Evolutionary conservation across 805 yeast genomes (phyloP), one percentile per base, ranked within the genome.

Genomic region (Yamadazyma takamatsuzukensis): DNA sequence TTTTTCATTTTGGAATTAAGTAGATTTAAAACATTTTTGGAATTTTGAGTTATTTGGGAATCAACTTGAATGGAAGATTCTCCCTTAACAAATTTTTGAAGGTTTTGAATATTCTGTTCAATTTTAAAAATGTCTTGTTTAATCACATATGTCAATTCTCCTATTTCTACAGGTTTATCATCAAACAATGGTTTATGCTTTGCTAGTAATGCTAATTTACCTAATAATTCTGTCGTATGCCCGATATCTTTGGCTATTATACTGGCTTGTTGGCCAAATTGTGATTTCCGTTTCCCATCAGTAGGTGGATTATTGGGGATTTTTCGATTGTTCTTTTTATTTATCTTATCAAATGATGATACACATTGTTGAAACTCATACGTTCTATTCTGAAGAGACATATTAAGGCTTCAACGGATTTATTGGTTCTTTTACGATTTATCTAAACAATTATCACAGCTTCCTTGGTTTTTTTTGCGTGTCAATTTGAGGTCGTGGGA

Each of bases 281-380:
- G 60, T 18, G 65, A 59, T 29, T 58, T 61, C n/a, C 30, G 28
- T 31, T 34, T 26, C 34, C 45, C 53, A 50, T 36, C 46, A 38
- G 33, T 44, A 49, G 53, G 29, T 40, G 49, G 31, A 41, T 36
- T 39, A 36, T 49, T 47, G 34, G 43, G 45, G 44, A 10, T 19
- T 9, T 9, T 16, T 28, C 5, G 25, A 18, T 29, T 29, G 16
- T 53, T 56, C 40, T 64, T 65, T 48, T 74, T 69, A 47, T 75
- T 68, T 34, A 76, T 74, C 47, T 76, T 77, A 52, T 80, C 79
- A 56, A 81, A 80, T 2, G 89, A 76, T 28, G 78, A 61, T 18
- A 90, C 96, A 53, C 96, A 87, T 51, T 88, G 89, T 46, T 88
- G 90, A 65, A 90, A 90, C 68, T 90, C 97, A 41, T 76, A 70